phyloP scores from a whole-genome alignment of 176 grass and related monocot species.

The Saccharum officinarum region DNA sequence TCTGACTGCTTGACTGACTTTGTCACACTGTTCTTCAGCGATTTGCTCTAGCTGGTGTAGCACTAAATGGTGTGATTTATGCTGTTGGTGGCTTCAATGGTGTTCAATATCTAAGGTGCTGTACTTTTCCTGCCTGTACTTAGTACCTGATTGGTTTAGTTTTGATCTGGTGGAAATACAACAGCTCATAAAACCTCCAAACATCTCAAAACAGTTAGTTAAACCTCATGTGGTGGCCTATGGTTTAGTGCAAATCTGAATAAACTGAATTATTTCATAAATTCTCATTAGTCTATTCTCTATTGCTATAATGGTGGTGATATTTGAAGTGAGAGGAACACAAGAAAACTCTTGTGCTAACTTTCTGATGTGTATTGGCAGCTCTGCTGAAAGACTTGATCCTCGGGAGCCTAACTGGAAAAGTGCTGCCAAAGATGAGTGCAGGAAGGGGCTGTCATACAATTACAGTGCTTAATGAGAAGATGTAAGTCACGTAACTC shows the following conservation, averaged over 20 bases:
- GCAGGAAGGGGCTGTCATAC: conserved; percentile 69
- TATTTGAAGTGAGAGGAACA: background rate
- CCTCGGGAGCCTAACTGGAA: conserved; percentile 75
- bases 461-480: conserved; percentile 52
- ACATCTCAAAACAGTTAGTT: background rate
- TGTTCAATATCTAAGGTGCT: conserved; percentile 59
- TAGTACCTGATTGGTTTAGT: conserved; percentile 23
- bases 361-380: conserved; percentile 30
- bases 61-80: conserved; percentile 73
- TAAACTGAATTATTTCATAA: background rate
- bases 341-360: background rate
- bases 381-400: conserved; percentile 82
- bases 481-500: conserved; percentile 55
- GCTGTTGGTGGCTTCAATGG: conserved; percentile 82
- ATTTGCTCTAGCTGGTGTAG: conserved; percentile 62
- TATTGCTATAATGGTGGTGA: background rate
- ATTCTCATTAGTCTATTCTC: background rate
- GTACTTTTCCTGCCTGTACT: conserved; percentile 23
- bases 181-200: background rate
- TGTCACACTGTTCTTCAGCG: conserved; percentile 48
- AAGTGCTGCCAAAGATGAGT: conserved; percentile 61
- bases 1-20: background rate
- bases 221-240: background rate
- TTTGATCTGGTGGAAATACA: conserved; percentile 1
- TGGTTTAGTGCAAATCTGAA: background rate